Base-by-base conservation (phyloP, 2,329 filamentous ascomycete genomes). In the Paradendryphiella salina region DNA sequence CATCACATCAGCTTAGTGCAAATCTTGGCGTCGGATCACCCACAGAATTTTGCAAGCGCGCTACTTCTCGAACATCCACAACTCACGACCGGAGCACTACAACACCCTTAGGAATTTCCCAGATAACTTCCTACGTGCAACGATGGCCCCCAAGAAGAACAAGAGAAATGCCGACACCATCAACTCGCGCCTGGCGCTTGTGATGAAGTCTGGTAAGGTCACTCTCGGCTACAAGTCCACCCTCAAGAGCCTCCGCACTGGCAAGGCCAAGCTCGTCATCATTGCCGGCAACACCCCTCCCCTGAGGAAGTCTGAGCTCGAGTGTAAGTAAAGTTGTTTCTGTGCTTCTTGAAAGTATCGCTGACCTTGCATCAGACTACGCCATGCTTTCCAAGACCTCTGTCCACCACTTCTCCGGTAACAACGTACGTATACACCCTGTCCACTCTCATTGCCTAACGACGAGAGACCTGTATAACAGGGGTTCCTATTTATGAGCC, bases 211-310 rank as follows among this genome's bases (percentile, higher is more conserved):
- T 54, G 83, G 84, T 72, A 88, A 89, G 84, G 90, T 96, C 82
- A 91, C 85, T 63, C 84, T 96, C 64, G 91, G 91, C 72, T 93
- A 93, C 85, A 92, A 93, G 81, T 89, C 85, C 60, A 93, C 84
- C 74, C 83, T 94, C 75, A 96, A 97, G 88, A 69, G 61, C 68
- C 88, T 97, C 70, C 89, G 93, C 73, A 88, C 86, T 68, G 92
- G 93, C 79, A 97, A 96, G 87, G 94, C 94, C 78, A 97, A 97
- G 89, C 86, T 96, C 67, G 90, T 97, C 77, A 91, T 96, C 80
- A 95, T 96, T 75, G 76, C 87, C 69, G 91, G 89, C 80, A 97
- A 99, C 85, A 96, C 92, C 67, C 92, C 93, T 75, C 94, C 94
- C 78, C 89, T 99, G 72, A 87, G 93, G 79, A 99, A 97, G 88